phyloP scores from a whole-genome alignment of 495 filamentous ascomycete genomes.

The Penicillium cinerascens region DNA sequence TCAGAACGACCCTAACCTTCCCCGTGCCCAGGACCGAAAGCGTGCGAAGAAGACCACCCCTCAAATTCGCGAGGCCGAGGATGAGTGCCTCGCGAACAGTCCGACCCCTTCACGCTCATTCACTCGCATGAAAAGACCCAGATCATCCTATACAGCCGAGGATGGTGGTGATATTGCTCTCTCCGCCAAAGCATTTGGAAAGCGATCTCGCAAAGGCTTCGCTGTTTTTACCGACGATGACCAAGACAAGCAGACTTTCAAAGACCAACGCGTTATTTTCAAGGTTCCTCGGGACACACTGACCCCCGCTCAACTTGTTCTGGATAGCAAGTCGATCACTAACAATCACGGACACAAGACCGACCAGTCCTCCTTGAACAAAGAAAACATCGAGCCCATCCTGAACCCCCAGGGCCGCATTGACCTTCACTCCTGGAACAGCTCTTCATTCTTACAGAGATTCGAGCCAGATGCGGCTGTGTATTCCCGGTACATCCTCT shows the following conservation, averaged over 20 bases:
- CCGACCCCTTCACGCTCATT: not conserved
- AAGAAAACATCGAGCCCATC: slow-evolving; percentile 48
- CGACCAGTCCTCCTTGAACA: slow-evolving; percentile 13
- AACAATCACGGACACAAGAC: slow-evolving; percentile 9
- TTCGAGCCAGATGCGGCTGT: slow-evolving; percentile 21
- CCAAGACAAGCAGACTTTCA: slow-evolving; percentile 7
- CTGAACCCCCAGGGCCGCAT: slow-evolving; percentile 32
- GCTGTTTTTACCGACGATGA: slow-evolving; percentile 36
- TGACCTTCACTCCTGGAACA: slow-evolving; percentile 27
- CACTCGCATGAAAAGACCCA: slow-evolving; percentile 1
- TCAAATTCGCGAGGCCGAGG: not conserved
- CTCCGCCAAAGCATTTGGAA: slow-evolving; percentile 18
- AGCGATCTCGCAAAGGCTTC: slow-evolving; percentile 23
- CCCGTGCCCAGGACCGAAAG: slow-evolving; percentile 25
- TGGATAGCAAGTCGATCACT: slow-evolving; percentile 14
- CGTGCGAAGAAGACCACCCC: slow-evolving; percentile 12
- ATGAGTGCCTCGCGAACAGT: not conserved
- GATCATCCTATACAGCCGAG: slow-evolving; percentile 15
- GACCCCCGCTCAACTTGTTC: slow-evolving; percentile 23
- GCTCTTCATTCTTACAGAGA: slow-evolving; percentile 30
- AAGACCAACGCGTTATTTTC: slow-evolving; percentile 4
- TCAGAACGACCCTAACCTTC: slow-evolving; percentile 32
- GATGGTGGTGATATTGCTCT: slow-evolving; percentile 33
- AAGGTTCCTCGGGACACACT: slow-evolving; percentile 13
- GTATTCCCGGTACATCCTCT: slow-evolving; percentile 32